Base-by-base conservation (phyloP, 306 rosid genomes). In the Nissolia schottii region DNA sequence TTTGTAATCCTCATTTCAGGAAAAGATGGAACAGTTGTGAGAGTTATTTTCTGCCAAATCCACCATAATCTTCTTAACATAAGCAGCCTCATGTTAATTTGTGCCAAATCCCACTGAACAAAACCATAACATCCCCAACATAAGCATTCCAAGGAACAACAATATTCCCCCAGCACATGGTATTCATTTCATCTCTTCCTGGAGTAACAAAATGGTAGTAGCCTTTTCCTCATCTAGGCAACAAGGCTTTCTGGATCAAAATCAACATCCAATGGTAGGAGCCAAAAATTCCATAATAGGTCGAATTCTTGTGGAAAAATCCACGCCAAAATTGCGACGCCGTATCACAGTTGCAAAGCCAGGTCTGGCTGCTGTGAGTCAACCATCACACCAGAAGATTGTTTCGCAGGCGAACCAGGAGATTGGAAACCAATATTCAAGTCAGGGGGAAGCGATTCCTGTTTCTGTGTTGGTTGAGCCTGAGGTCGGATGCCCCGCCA, bases 351-450 rank as follows among this genome's bases (percentile, higher is more conserved):
- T 74, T 95, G 99, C 86, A 91, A 78, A 80, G 99, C 99, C 46
- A 95, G 85, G 87, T 95, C 99, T 34, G 97, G 99, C 84, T 95
- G 99, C 86, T 91, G 99, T 9, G 99, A 91, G 71, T 95, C 99
- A 2, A 89, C 97, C 73, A 79, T 58, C 40, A 88, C 87, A 51
- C 92, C 89, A 48, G 97, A 88, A 49, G 98, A 89, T 55, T 90
- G 99, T 77, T 89, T 95, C 10, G 87, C 90, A 0, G 99, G 99
- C 7, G 97, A 89, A 58, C 91, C 96, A 2, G 99, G 96, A 45
- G 96, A 82, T 70, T 95, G 99, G 81, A 91, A 95, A 53, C 90
- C 96, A 9, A 95, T 91, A 70, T 95, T 95, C 92, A 95, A 82
- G 90, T 95, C 99, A 0, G 99, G 99, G 64, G 97, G 99, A 68